These are phyloP conservation scores for Phalaenopsis equestris DNA, from an alignment of 106 monocot species.

Conservation along the genomic window DNA sequence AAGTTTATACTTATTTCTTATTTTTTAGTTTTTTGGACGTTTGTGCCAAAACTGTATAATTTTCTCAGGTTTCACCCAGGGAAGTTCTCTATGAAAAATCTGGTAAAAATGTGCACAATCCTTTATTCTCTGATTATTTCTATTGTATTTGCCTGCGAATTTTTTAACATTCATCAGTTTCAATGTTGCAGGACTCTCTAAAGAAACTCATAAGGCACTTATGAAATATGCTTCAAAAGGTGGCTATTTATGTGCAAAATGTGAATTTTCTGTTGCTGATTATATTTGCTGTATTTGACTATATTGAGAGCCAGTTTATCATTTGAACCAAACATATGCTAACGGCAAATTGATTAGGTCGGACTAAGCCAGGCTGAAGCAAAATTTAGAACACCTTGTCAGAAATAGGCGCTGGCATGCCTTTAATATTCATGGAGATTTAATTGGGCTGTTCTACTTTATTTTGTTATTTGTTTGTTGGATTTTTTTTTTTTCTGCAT, in stretches of 20 bases:
- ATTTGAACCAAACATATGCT: neutral
- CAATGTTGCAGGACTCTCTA: slow-evolving; percentile 61
- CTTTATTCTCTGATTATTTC: neutral
- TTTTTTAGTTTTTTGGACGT: slow-evolving; percentile 1
- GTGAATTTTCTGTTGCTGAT: neutral
- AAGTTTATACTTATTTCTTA: slow-evolving; percentile 9
- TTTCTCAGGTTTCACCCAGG: slow-evolving; percentile 77
- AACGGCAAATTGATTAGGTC: neutral
- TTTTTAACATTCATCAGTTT: slow-evolving; percentile 10
- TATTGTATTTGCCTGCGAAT: neutral
- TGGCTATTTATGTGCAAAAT: slow-evolving; percentile 11
- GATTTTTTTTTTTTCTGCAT: too few relatives aligned
- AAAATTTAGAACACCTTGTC: neutral
- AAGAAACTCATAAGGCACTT: slow-evolving; percentile 56
- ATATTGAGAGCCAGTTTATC: neutral
- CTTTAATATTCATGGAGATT: neutral
- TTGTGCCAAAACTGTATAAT: neutral
- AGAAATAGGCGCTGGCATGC: neutral
- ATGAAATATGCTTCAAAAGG: slow-evolving; percentile 78
- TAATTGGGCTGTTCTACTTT: neutral
- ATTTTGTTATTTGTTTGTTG: neutral
- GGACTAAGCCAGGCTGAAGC: neutral
- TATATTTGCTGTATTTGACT: neutral
- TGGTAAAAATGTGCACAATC: slow-evolving; percentile 25
- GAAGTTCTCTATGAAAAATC: slow-evolving; percentile 82